Evolutionary conservation across 495 filamentous ascomycete species (phyloP).

Genomic region (Acidiella bohemica): DNA sequence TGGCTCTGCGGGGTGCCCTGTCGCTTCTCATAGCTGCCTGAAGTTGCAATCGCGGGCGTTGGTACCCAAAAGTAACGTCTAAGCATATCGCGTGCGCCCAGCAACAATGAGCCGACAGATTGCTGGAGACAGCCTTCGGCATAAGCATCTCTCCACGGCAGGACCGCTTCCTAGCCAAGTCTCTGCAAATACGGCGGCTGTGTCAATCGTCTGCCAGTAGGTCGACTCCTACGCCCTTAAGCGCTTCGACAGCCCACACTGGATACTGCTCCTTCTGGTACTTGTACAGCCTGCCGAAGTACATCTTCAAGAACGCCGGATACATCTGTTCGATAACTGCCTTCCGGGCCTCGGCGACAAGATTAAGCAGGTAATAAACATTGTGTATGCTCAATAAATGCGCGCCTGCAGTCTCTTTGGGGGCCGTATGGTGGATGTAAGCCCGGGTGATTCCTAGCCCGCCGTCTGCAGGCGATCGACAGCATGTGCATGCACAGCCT

Average conservation of each 20-base stretch:
- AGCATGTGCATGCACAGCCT: constrained; percentile 67
- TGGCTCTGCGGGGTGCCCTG: too few relatives aligned
- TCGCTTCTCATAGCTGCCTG: too few relatives aligned
- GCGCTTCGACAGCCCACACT: constrained; percentile 71
- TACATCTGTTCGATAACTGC: constrained; percentile 75
- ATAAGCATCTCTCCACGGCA: too few relatives aligned
- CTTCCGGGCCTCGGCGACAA: constrained; percentile 63
- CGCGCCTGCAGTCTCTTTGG: constrained; percentile 90
- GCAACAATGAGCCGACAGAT: too few relatives aligned
- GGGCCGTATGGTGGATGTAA: constrained; percentile 79
- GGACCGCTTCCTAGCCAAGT: too few relatives aligned
- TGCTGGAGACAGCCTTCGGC: too few relatives aligned
- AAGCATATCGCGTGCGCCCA: too few relatives aligned
- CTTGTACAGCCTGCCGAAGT: constrained; percentile 59
- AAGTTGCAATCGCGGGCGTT: too few relatives aligned
- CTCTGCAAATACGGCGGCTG: too few relatives aligned
- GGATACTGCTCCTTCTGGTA: constrained; percentile 58
- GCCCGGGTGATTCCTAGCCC: constrained; percentile 77
- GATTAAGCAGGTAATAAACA: constrained; percentile 69
- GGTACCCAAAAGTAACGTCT: too few relatives aligned
- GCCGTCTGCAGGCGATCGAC: constrained; percentile 50
- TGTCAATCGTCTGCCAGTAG: constrained; percentile 28
- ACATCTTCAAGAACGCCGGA: constrained; percentile 62
- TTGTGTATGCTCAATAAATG: constrained; percentile 94
- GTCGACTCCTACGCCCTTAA: constrained; percentile 75